These are phyloP conservation scores for Phytophthora lateralis DNA, from an alignment of 352 stramenopile genomes.

Conservation along the genomic window DNA sequence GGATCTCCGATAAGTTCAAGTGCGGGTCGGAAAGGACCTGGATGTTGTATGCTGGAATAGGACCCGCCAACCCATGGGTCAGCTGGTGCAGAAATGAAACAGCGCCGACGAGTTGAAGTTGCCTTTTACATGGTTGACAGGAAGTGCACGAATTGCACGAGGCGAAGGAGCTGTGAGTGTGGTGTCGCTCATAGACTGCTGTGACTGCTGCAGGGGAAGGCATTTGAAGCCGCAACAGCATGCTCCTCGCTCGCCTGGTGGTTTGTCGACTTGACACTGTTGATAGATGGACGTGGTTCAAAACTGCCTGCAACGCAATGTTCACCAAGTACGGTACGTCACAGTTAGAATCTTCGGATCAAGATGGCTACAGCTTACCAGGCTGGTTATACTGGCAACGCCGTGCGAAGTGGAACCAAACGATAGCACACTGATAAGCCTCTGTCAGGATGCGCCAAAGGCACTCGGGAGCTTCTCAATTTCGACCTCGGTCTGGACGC, in stretches of 20 bases:
- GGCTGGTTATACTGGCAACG: too few species aligned
- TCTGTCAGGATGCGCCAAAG: too few species aligned
- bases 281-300: not conserved
- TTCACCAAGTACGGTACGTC: too few species aligned
- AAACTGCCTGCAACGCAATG: too few species aligned
- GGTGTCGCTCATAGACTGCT: not conserved
- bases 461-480: too few species aligned
- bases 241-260: not conserved
- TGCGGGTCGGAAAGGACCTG: conserved; percentile 12
- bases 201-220: not conserved
- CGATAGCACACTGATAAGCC: too few species aligned
- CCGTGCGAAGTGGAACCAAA: too few species aligned
- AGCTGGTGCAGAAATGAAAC: not conserved
- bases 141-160: conserved; percentile 18
- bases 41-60: conserved; percentile 1
- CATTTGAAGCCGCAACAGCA: not conserved
- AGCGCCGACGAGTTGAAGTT: conserved; percentile 21
- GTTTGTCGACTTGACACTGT: not conserved
- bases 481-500: too few species aligned
- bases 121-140: conserved; percentile 4
- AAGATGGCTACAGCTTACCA: too few species aligned
- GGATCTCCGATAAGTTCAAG: conserved; percentile 31
- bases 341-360: too few species aligned
- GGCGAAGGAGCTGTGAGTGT: too few species aligned
- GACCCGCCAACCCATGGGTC: conserved; percentile 15